Evolutionary conservation across 1,284 basidiomycete genomes (phyloP).

Genomic region (Microbotryomycetes sp.): DNA sequence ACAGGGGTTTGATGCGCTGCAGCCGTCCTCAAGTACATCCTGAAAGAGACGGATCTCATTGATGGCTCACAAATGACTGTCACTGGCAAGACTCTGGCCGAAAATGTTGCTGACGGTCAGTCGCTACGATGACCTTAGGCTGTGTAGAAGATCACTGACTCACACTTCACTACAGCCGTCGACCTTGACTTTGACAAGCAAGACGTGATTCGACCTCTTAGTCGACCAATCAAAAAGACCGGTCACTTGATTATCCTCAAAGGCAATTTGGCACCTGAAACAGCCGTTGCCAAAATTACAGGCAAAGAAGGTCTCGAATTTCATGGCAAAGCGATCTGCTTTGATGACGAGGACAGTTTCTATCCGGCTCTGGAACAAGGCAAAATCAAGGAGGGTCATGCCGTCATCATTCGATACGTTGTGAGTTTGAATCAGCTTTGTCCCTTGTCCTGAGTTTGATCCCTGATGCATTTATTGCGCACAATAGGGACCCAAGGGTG

Average conservation of each 20-base stretch:
- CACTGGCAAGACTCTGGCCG: conserved; percentile 42
- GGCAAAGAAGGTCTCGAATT: conserved; percentile 87
- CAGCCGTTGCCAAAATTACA: conserved; percentile 84
- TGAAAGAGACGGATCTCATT: conserved; percentile 14
- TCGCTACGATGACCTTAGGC: background rate
- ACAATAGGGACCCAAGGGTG: conserved; percentile 9
- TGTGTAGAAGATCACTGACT: background rate
- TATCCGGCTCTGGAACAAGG: conserved; percentile 74
- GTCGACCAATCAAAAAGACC: conserved; percentile 37
- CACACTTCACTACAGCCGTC: background rate
- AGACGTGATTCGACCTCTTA: conserved; percentile 38
- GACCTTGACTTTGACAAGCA: conserved; percentile 29
- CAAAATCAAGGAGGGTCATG: conserved; percentile 55
- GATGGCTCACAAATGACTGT: conserved; percentile 35
- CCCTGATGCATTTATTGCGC: background rate
- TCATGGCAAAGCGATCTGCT: conserved; percentile 50
- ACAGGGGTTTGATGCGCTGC: conserved; percentile 22
- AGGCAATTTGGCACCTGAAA: conserved; percentile 42
- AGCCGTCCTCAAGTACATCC: conserved; percentile 23
- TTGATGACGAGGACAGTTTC: conserved; percentile 69
- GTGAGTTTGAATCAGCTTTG: background rate
- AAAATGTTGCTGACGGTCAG: conserved; percentile 30
- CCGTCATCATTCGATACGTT: conserved; percentile 10
- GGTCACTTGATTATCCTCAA: conserved; percentile 39
- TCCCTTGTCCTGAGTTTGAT: too few species aligned